phyloP scores from a whole-genome alignment of 2,329 filamentous ascomycete species.

The Colletotrichum incanum region DNA sequence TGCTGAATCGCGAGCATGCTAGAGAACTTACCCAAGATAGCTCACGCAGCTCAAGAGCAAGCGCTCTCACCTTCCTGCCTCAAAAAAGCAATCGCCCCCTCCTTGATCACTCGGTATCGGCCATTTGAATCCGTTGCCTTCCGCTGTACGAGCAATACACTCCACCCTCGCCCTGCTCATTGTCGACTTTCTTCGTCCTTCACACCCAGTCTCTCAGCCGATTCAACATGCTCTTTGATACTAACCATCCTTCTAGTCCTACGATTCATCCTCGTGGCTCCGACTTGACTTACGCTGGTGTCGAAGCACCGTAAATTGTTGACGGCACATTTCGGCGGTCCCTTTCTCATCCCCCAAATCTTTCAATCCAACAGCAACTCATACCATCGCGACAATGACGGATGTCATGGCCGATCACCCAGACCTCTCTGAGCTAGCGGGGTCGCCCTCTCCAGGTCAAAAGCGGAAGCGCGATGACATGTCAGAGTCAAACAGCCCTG shows the following conservation, averaged over 20 bases:
- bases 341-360: slow-evolving; percentile 1
- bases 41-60: slow-evolving; percentile 19
- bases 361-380: background rate
- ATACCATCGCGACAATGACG: slow-evolving; percentile 58
- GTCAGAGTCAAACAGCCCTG: slow-evolving; percentile 63
- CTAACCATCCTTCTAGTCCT: slow-evolving; percentile 1
- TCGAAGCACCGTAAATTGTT: background rate
- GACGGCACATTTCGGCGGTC: background rate
- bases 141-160: background rate
- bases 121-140: background rate
- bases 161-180: background rate
- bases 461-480: slow-evolving; percentile 70
- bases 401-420: slow-evolving; percentile 65
- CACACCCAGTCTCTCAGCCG: background rate
- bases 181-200: background rate
- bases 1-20: background rate
- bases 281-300: background rate
- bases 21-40: background rate
- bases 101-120: background rate
- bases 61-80: slow-evolving; percentile 3
- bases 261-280: background rate
- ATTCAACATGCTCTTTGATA: background rate
- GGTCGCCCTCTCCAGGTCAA: slow-evolving; percentile 60
- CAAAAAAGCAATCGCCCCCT: background rate
- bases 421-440: slow-evolving; percentile 59